These are phyloP conservation scores for Leptomonas pyrrhocoris DNA, from an alignment of 208 protist species.

Conservation along the genomic window DNA sequence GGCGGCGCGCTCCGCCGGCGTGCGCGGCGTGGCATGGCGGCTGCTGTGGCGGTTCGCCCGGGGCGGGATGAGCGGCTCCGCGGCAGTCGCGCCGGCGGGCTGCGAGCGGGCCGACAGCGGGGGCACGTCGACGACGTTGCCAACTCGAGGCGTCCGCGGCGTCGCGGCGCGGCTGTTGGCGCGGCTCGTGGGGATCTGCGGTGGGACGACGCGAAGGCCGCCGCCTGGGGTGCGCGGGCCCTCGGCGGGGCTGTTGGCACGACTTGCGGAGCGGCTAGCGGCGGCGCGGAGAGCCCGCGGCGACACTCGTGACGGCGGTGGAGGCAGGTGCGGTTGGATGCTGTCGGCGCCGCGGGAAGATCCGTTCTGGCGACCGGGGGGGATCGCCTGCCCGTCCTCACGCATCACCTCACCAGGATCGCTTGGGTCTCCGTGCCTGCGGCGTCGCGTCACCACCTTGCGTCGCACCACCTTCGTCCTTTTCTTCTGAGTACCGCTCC, in stretches of 20 bases:
- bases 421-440: conserved; percentile 26
- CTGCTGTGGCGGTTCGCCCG: conserved; percentile 12
- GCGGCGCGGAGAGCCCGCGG: conserved; percentile 43
- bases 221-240: conserved; percentile 17
- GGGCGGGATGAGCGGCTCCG: conserved; percentile 2
- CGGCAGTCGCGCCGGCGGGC: not conserved
- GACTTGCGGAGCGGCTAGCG: conserved; percentile 35
- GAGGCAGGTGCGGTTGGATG: not conserved
- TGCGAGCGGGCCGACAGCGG: conserved; percentile 15
- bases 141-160: conserved; percentile 8
- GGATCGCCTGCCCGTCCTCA: conserved; percentile 32
- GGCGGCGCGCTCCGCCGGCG: not conserved
- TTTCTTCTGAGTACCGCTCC: conserved; percentile 12
- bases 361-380: conserved; percentile 21
- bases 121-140: conserved; percentile 6
- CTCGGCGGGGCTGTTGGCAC: conserved; percentile 18
- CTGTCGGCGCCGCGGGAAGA: not conserved
- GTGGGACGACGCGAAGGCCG: conserved; percentile 11
- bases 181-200: conserved; percentile 31
- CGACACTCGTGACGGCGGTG: conserved; percentile 50
- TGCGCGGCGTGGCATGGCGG: conserved; percentile 22
- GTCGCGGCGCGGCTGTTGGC: conserved; percentile 24
- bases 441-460: conserved; percentile 33
- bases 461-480: conserved; percentile 28
- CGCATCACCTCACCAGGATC: conserved; percentile 29